Conservation (phyloP, 495 filamentous ascomycete genomes). For the Parachaetomium inaequale region DNA sequence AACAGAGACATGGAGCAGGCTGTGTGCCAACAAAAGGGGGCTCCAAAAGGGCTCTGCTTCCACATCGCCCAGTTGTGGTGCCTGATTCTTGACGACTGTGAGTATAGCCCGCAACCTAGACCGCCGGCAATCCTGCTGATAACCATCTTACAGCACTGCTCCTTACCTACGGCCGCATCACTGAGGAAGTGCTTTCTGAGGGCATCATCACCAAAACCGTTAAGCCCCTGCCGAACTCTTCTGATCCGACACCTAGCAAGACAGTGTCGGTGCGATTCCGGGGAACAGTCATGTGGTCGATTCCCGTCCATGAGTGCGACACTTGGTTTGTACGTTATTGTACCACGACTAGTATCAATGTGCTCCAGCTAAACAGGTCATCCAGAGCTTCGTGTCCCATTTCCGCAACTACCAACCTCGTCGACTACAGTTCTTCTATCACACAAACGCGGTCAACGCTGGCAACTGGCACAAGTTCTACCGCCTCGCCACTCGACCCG, state of each 20-base stretch:
- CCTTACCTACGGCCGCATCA: constrained; percentile 29
- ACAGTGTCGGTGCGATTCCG: constrained; percentile 14
- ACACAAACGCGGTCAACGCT: constrained; percentile 20
- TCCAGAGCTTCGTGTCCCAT: constrained; percentile 30
- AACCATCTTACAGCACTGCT: constrained; percentile 22
- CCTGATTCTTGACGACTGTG: constrained; percentile 37
- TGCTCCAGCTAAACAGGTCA: constrained; percentile 16
- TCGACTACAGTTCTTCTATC: constrained; percentile 24
- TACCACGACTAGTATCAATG: neutral
- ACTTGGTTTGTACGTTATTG: constrained; percentile 37
- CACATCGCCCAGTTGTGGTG: constrained; percentile 41
- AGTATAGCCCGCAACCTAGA: too few relatives aligned
- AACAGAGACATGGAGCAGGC: constrained; percentile 42
- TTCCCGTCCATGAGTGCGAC: constrained; percentile 30
- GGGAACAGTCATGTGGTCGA: constrained; percentile 16
- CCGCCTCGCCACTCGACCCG: constrained; percentile 18
- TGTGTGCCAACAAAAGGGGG: constrained; percentile 31
- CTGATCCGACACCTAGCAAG: neutral
- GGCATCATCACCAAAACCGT: constrained; percentile 16
- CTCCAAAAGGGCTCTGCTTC: constrained; percentile 34
- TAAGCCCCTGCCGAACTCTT: neutral
- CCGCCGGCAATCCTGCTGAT: neutral
- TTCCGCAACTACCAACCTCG: constrained; percentile 39
- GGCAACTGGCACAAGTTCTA: constrained; percentile 33
- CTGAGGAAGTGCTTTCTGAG: constrained; percentile 16